Percentiles rank a stretch among this genome's conserved stretches.
These are phyloP conservation scores for Vachellia pachyceras DNA, from an alignment of 306 rosid species.

Conservation along the genomic window DNA sequence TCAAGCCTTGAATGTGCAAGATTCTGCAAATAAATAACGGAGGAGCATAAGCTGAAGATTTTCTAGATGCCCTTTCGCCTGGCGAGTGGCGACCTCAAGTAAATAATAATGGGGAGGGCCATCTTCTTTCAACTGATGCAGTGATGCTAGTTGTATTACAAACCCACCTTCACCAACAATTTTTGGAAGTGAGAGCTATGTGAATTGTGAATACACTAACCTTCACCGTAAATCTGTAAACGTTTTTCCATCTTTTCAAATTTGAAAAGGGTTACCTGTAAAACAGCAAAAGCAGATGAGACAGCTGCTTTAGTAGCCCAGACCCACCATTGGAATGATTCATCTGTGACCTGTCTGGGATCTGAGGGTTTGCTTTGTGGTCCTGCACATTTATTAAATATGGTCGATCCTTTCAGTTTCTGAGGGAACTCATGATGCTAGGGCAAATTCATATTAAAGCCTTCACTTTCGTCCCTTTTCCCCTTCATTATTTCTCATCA, in stretches of 20 bases:
- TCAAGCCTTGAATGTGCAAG: background rate
- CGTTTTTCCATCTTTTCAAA: slow-evolving; percentile 26
- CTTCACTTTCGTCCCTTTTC: slow-evolving; percentile 16
- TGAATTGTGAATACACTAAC: background rate
- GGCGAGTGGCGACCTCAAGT: background rate
- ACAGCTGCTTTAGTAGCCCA: slow-evolving; percentile 49
- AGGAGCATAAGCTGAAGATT: background rate
- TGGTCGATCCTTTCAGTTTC: slow-evolving; percentile 51
- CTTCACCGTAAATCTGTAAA: slow-evolving; percentile 7
- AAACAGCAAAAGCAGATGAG: slow-evolving; percentile 52
- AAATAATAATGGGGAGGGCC: background rate
- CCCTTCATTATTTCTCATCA: slow-evolving; percentile 18
- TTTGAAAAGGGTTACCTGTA: slow-evolving; percentile 49
- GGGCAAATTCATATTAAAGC: background rate
- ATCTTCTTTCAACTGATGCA: background rate
- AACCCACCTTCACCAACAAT: background rate
- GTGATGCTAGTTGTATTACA: background rate
- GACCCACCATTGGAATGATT: slow-evolving; percentile 39
- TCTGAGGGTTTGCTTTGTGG: slow-evolving; percentile 40
- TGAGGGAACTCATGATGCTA: too few relatives aligned
- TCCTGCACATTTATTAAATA: slow-evolving; percentile 42
- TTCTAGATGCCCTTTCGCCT: background rate
- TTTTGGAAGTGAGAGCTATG: background rate
- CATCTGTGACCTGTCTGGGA: slow-evolving; percentile 31
- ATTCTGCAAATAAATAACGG: background rate